These are phyloP conservation scores for Tothia fuscella DNA, from an alignment of 2,329 filamentous ascomycete genomes.

Conservation along the genomic window DNA sequence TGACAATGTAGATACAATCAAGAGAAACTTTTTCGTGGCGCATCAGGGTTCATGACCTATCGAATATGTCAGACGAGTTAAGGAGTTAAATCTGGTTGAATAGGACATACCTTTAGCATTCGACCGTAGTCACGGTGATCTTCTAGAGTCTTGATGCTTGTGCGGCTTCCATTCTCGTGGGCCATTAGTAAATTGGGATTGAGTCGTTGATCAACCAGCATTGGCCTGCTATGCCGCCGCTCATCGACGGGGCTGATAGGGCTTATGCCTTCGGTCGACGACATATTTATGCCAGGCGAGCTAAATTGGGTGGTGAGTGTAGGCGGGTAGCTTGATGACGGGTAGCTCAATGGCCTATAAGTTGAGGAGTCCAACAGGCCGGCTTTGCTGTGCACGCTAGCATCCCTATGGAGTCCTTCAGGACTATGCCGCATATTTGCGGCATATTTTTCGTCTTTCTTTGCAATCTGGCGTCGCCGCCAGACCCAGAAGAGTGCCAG, in stretches of 20 bases:
- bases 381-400: constrained; percentile 36
- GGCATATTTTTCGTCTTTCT: constrained; percentile 11
- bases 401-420: constrained; percentile 25
- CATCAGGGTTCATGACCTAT: constrained; percentile 11
- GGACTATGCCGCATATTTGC: not conserved
- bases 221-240: constrained; percentile 30
- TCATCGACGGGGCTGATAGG: constrained; percentile 21
- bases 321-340: constrained; percentile 19
- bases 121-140: constrained; percentile 36
- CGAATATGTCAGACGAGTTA: not conserved
- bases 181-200: constrained; percentile 36
- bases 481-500: constrained; percentile 18
- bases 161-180: constrained; percentile 34
- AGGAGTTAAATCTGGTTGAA: not conserved
- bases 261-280: not conserved
- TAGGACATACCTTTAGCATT: constrained; percentile 29
- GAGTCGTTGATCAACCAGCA: constrained; percentile 36
- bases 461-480: constrained; percentile 20
- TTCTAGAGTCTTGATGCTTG: constrained; percentile 35
- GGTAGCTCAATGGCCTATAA: constrained; percentile 12
- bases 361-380: constrained; percentile 24
- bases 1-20: too few relatives aligned
- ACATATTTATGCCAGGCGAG: constrained; percentile 8
- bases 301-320: too few relatives aligned
- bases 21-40: constrained; percentile 3